Percentiles rank a stretch among this genome's conserved stretches.
Conservation (phyloP, 495 filamentous ascomycete species). For the Parathielavia appendiculata region DNA sequence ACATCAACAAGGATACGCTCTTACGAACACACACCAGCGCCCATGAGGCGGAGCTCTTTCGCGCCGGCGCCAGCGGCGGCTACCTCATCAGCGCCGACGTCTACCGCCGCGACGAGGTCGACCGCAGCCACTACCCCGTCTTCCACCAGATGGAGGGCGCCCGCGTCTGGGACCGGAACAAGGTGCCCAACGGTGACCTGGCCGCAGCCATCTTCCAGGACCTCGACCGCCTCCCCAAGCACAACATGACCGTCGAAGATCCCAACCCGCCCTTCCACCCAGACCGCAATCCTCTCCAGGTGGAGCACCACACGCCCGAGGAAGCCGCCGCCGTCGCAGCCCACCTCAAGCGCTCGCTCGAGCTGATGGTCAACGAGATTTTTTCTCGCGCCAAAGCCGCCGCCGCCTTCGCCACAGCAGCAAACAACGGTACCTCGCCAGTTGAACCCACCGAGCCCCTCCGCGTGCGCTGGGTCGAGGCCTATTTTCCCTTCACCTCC, state of each 20-base stretch:
- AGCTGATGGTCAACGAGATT: conserved; percentile 82
- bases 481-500: conserved; percentile 93
- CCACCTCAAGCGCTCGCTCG: conserved; percentile 85
- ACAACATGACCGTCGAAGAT: conserved; percentile 74
- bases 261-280: conserved; percentile 73
- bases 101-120: conserved; percentile 90
- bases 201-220: conserved; percentile 60
- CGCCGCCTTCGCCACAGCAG: conserved; percentile 36
- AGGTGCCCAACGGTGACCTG: conserved; percentile 54
- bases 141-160: conserved; percentile 99
- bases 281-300: conserved; percentile 79
- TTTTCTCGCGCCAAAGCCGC: conserved; percentile 75
- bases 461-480: conserved; percentile 87
- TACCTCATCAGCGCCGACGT: conserved; percentile 94
- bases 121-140: conserved; percentile 89
- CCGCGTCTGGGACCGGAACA: conserved; percentile 73
- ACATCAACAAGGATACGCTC: conserved; percentile 78
- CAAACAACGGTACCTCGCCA: conserved; percentile 18
- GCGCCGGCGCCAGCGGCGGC: conserved; percentile 63
- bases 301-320: conserved; percentile 58
- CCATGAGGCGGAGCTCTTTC: conserved; percentile 85
- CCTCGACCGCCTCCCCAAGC: conserved; percentile 60
- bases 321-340: conserved; percentile 79
- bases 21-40: conserved; percentile 91
- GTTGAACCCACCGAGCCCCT: conserved; percentile 58